Conservation (phyloP, 257 asterid genomes). For the Forsythia viridissima region DNA sequence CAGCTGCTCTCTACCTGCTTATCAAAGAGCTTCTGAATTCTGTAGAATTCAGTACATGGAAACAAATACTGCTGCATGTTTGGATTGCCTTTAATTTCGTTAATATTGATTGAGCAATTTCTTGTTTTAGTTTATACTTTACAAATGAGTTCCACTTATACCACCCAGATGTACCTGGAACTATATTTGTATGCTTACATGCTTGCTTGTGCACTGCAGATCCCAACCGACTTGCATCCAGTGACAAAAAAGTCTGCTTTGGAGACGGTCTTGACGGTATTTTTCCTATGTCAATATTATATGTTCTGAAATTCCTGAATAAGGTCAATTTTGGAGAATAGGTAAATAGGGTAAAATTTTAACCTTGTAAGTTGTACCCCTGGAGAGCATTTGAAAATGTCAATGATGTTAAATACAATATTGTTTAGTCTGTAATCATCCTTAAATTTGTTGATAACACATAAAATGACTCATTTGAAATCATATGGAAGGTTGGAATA, state of each 20-base stretch:
- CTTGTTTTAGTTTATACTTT: background rate
- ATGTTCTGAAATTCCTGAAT: background rate
- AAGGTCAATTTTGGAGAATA: background rate
- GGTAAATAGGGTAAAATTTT: background rate
- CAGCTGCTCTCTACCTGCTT: background rate
- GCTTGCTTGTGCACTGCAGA: slow-evolving; percentile 53
- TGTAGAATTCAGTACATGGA: background rate
- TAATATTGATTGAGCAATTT: background rate
- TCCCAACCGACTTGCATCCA: slow-evolving; percentile 91
- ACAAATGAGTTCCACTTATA: slow-evolving; percentile 17
- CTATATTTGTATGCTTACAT: slow-evolving; percentile 18
- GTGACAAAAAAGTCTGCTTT: slow-evolving; percentile 78
- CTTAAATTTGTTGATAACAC: background rate
- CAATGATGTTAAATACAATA: background rate
- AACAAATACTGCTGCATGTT: background rate
- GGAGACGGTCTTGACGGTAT: slow-evolving; percentile 98
- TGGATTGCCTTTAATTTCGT: background rate
- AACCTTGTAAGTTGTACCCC: background rate
- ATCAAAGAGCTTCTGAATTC: background rate
- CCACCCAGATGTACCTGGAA: slow-evolving; percentile 16
- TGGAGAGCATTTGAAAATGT: background rate
- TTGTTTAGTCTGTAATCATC: background rate
- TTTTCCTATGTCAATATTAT: slow-evolving; percentile 14
- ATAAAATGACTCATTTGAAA: slow-evolving; percentile 11
- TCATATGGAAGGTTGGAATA: background rate